Percentiles rank a stretch among this genome's conserved stretches.
Conservation (phyloP, 257 asterid genomes). For the Craterostigma plantagineum region DNA sequence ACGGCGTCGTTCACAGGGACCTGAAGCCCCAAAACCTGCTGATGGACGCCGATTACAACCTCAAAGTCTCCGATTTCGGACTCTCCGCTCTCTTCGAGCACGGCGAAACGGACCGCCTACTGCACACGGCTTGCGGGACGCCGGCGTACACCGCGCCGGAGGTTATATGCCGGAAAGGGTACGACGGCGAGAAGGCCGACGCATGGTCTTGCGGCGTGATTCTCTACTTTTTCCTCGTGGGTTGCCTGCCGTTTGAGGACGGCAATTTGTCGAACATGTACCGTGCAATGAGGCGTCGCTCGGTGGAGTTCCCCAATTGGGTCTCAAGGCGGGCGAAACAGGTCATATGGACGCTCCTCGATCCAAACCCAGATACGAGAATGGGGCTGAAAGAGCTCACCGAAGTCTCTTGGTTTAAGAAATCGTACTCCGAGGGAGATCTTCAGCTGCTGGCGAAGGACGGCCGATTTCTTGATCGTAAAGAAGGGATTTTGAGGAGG, state of each 20-base stretch:
- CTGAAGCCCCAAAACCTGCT: slow-evolving; percentile 84
- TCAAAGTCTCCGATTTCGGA: slow-evolving; percentile 73
- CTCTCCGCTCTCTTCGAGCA: slow-evolving; percentile 78
- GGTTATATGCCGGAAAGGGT: slow-evolving; percentile 48
- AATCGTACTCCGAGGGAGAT: slow-evolving; percentile 21
- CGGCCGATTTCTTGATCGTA: slow-evolving; percentile 13
- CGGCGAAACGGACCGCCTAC: slow-evolving; percentile 31
- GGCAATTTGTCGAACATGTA: slow-evolving; percentile 46
- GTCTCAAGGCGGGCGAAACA: slow-evolving; percentile 39
- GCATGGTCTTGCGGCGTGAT: slow-evolving; percentile 94
- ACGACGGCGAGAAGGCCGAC: slow-evolving; percentile 76
- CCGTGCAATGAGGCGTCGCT: slow-evolving; percentile 52
- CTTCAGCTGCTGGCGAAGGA: slow-evolving; percentile 6
- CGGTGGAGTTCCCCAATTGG: slow-evolving; percentile 40
- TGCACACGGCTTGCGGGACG: slow-evolving; percentile 76
- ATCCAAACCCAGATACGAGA: slow-evolving; percentile 59
- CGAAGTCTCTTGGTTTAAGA: slow-evolving; percentile 49
- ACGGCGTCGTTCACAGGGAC: slow-evolving; percentile 83
- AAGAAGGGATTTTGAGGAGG: slow-evolving; percentile 12
- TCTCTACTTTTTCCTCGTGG: slow-evolving; percentile 43
- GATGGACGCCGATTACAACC: slow-evolving; percentile 32
- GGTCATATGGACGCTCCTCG: slow-evolving; percentile 38
- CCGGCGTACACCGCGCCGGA: slow-evolving; percentile 94
- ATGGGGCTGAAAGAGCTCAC: slow-evolving; percentile 39
- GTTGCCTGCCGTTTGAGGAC: slow-evolving; percentile 57